Base-by-base conservation (phyloP, 2,329 filamentous ascomycete genomes). In the Botrytis fragariae region DNA sequence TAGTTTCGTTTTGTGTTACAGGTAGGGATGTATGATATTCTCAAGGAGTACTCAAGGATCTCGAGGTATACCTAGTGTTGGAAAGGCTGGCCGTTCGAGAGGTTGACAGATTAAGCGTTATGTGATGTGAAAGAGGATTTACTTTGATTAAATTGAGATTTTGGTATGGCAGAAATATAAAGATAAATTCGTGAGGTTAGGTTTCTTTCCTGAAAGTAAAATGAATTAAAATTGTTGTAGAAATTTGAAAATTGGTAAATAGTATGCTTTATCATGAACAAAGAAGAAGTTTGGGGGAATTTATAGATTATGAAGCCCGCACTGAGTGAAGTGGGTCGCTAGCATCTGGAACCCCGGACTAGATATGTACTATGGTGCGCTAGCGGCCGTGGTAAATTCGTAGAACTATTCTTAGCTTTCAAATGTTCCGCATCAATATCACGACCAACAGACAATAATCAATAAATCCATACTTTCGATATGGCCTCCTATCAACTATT, bases 401-500 rank as follows among this genome's bases (percentile, higher is more conserved):
- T 57, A 37, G 65, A 51, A 51, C 45, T 57, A 51, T 48, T 39
- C 32, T 42, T 57, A 25, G 35, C 60, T 51, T 61, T 48, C 45
- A 51, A 48, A 51, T 64, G 39, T 64, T 48, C 54, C 59, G 10
- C n/a, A 44, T 62, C 32, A 29, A 32, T 22, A 39, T 69, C 16
- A 45, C 32, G 18, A 39, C 45, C 29, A 64, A 48, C 32, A 45
- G 25, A 35, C 10, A n/a, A 45, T 42, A 45, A 54, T 60, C 48
- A 16, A 71, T 25, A 64, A 42, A 64, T 25, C 4, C 45, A 32
- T 42, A 68, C n/a, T 39, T 16, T 71, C 67, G 69, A 82, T 65
- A 89, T 89, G 88, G 81, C 84, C 71, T 83, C 81, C 5, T 94
- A 91, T 85, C 86, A 88, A 62, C 85, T 95, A 65, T 85, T 97